Base-by-base conservation (phyloP, 2,329 filamentous ascomycete species). In the Cytospora mali region DNA sequence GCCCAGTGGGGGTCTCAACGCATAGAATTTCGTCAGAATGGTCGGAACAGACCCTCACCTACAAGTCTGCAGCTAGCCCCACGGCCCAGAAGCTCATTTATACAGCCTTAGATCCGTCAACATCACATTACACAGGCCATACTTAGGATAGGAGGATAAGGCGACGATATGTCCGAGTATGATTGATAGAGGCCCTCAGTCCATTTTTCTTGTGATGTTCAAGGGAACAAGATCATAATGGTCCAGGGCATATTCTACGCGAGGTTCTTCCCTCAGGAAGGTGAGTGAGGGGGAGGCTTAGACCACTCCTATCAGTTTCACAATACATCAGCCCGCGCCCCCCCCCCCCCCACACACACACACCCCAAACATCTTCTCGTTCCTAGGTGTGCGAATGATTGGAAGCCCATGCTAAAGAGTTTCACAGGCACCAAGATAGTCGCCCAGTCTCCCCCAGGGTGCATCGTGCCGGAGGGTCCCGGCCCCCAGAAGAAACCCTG, bases 201-300 rank as follows among this genome's bases (percentile, higher is more conserved):
- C 16, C 35, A 16, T 14, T 16, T n/a, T 50, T 11, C 60, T 60
- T 27, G 54, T 51, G 16, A 61, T 61, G 48, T n/a, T 51, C 35
- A 51, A 49, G 53, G 58, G 31, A 56, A 48, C 35, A 48, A 25
- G 57, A n/a, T 31, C 58, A 64, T 55, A 55, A 88, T 88, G 84
- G 90, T 90, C 59, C 84, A 88, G 71, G 87, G 85, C 68, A 89
- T 90, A 62, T 90, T 90, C 70, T 90, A 89, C 73, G 87, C 88
- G 55, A 80, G 87, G 53, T 90, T 90, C 75, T 83, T 89, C 66
- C 84, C 86, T 18, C 79, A 87, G 69, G 81, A 88, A 80, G 87
- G 87, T 86, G 73, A 68, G 69, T 60, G 27, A 49, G 11, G n/a
- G 18, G 25, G 14, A n/a, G n/a, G 2, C 14, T 46, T 10, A 4